These are phyloP conservation scores for Cladosporium sp. DNA, from an alignment of 2,329 filamentous ascomycete genomes.

Conservation along the genomic window DNA sequence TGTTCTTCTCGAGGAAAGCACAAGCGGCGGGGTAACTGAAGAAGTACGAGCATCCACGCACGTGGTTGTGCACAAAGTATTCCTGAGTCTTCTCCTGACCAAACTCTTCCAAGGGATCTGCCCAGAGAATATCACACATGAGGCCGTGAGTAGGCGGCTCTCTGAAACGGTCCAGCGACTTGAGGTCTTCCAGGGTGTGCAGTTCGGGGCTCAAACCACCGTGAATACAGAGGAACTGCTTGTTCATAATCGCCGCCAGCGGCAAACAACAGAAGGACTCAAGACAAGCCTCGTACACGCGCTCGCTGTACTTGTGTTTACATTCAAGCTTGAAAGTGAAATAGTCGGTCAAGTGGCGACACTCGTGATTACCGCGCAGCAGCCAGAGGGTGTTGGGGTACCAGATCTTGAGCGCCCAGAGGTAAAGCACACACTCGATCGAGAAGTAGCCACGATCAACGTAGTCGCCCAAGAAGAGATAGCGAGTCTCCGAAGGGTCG, in stretches of 20 bases:
- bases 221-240: constrained; percentile 98
- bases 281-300: constrained; percentile 95
- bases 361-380: constrained; percentile 96
- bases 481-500: constrained; percentile 91
- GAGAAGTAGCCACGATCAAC: constrained; percentile 98
- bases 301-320: constrained; percentile 99
- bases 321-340: constrained; percentile 99
- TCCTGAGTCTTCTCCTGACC: constrained; percentile 98
- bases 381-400: constrained; percentile 98
- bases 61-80: constrained; percentile 97
- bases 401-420: constrained; percentile 98
- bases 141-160: constrained; percentile 95
- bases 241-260: constrained; percentile 98
- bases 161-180: constrained; percentile 96
- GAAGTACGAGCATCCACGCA: constrained; percentile 98
- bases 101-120: constrained; percentile 95
- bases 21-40: constrained; percentile 98
- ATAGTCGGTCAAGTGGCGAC: constrained; percentile 97
- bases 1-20: constrained; percentile 98
- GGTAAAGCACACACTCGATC: constrained; percentile 97
- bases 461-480: constrained; percentile 96
- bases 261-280: constrained; percentile 95
- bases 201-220: constrained; percentile 93
- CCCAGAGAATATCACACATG: constrained; percentile 99
- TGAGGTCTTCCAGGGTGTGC: constrained; percentile 91